Evolutionary conservation across 1,139 yeast genomes (phyloP), one percentile per base, ranked within the genome.

Genomic region (Candida tunisiensis): DNA sequence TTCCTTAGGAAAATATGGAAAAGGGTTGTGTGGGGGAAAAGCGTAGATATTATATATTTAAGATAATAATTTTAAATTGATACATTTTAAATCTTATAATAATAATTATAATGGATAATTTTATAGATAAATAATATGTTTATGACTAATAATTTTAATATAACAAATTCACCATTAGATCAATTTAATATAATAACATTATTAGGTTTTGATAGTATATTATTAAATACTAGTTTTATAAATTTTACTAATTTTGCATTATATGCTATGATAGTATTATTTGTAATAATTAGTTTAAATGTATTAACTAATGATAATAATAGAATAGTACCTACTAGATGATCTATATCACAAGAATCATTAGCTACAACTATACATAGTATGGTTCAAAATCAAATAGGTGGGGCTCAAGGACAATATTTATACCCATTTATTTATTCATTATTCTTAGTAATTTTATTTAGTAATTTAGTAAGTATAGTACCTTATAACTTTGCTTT

Each of bases 401-500:
- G 19, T 28, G 18, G 11, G 9, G 20, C 16, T 21, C 24, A 27
- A 21, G 10, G 16, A 25, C 11, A 15, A 13, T 24, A 10, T 13
- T 30, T 37, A 33, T n/a, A n/a, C n/a, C 27, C 20, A 16, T 23
- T 25, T 12, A 25, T 25, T 5, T 32, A 25, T 18, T 19, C 25
- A 26, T 20, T 25, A 16, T 25, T 23, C 21, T 13, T 23, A 26
- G 26, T 23, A 35, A 41, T 42, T 30, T 39, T 42, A 33, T 31
- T 42, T 12, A 40, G 42, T 32, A 43, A 43, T 35, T 34, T 43
- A 36, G 26, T 42, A 28, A 41, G 47, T 33, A 39, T 43, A 42
- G 30, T 43, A 26, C 47, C 45, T 30, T 42, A 42, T 37, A 38
- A 40, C 21, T 41, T 41, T 37, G 47, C 47, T 18, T 29, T 42